Base-by-base conservation (phyloP, 208 protist species). In the Blechomonas ayalai region DNA sequence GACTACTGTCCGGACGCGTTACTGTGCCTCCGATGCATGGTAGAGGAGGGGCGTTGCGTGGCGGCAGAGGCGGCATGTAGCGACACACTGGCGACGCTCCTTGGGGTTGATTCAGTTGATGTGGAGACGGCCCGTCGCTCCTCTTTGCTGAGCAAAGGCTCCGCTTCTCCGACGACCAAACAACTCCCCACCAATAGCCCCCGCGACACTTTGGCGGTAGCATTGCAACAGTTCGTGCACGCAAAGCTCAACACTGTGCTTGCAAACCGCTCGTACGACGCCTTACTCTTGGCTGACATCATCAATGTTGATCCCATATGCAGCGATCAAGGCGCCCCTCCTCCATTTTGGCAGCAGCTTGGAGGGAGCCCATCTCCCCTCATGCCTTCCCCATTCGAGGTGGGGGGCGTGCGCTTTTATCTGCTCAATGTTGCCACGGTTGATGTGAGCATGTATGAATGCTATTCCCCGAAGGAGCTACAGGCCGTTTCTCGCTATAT, bases 51-150 rank as follows among this genome's bases (percentile, higher is more conserved):
- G 8, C 19, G 47, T 18, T 87, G 73, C 48, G 67, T 73, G n/a
- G 79, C 64, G 3, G 79, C 63, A 7, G 73, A 88, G 46, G 67
- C 75, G 32, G 73, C 56, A 2, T 80, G 69, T 35, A 57, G 68
- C 39, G 55, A 63, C 22, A 49, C 55, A 19, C 58, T 54, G 31
- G 60, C 72, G 8, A 48, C 54, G 7, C 44, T 69, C 28, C 59
- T 82, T 20, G 57, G 62, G 19, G 52, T 78, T 8, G 26, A 52
- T 3, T 29, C 51, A 13, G 54, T 64, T 27, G 39, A 45, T n/a
- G 35, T 2, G 3, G 59, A 31, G 18, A 15, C 46, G 40, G n/a
- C 28, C 27, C 13, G 28, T 24, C 37, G 50, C 28, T 15, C 29
- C 25, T 33, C 13, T 13, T 23, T 20, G 34, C 28, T 25, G 52